Base-by-base conservation (phyloP, 208 protist species). In the Trypanosoma scelopori region DNA sequence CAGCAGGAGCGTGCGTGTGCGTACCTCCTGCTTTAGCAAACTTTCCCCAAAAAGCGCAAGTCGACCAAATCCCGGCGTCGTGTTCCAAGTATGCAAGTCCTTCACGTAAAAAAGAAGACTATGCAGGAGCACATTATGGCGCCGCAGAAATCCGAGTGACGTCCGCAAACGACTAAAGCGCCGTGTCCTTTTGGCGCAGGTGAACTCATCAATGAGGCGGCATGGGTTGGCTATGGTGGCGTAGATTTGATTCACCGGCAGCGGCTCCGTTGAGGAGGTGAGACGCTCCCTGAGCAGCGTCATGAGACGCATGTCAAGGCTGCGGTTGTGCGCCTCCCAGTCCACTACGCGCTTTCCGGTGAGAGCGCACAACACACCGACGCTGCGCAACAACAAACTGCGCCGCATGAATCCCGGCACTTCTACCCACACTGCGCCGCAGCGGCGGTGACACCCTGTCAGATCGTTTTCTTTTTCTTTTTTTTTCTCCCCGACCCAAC, bases 81-180 rank as follows among this genome's bases (percentile, higher is more conserved):
- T 81, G 67, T 93, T 92, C 87, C 90, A 96, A 47, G 76, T 87
- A 28, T 67, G 47, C 25, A 84, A 76, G 28, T 67, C 51, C 55
- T 78, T 69, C 3, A 65, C 71, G 60, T 89, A 91, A 65, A 92
- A 95, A 23, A 96, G 70, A 18, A 93, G 73, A 43, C 87, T 76
- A 70, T 96, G 90, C 35, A 96, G 59, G 28, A 96, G 82, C 4
- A 96, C 85, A 68, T 96, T 96, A 70, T 96, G 89, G 2, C 84
- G 71, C 11, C 90, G 82, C 20, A 96, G 61, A 63, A 96, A 96
- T 12, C 74, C 59, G 20, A 96, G 66, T 3, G 79, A 76, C 20
- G 74, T 53, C 12, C 68, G 76, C 35, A 86, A 76, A 7, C 65
- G 61, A 22, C 74, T 76, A n/a, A 85, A 45, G 41, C 90, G 74